These are phyloP conservation scores for Hyphodiscus sp. DNA, from an alignment of 2,329 filamentous ascomycete genomes.

Conservation along the genomic window DNA sequence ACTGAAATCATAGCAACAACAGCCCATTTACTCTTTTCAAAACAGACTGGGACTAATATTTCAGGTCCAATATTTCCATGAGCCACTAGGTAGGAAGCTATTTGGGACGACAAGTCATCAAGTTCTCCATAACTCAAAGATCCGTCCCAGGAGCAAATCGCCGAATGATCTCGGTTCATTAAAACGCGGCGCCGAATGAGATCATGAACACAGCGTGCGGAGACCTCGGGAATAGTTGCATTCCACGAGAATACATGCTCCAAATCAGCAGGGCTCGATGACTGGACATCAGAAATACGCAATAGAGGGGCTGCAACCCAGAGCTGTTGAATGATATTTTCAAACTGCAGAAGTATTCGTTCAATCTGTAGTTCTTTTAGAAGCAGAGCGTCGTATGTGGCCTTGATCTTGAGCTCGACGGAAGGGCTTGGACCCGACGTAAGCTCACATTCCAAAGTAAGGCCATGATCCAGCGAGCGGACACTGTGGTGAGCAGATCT, in stretches of 20 bases:
- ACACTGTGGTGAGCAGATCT: not conserved
- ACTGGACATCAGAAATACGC: not conserved
- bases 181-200: slow-evolving; percentile 12
- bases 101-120: slow-evolving; percentile 14
- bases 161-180: slow-evolving; percentile 14
- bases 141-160: slow-evolving; percentile 21
- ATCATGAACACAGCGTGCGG: slow-evolving; percentile 14
- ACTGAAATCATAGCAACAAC: slow-evolving; percentile 25
- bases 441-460: not conserved
- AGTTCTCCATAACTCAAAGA: slow-evolving; percentile 20
- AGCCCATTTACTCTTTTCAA: slow-evolving; percentile 24
- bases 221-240: slow-evolving; percentile 3
- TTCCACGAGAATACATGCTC: not conserved
- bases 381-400: not conserved
- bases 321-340: not conserved
- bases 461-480: not conserved
- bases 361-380: not conserved
- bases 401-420: not conserved
- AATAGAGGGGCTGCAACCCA: too few relatives aligned
- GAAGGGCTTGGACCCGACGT: not conserved
- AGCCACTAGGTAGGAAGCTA: slow-evolving; percentile 15
- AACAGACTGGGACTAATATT: slow-evolving; percentile 13
- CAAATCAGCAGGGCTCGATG: not conserved
- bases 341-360: not conserved
- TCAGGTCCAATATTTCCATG: slow-evolving; percentile 13